A percentile compares a stretch with the other conserved stretches of the same genome.
Evolutionary conservation across 2,329 filamentous ascomycete species (phyloP).

Genomic region (Erysiphe neolycopersici): DNA sequence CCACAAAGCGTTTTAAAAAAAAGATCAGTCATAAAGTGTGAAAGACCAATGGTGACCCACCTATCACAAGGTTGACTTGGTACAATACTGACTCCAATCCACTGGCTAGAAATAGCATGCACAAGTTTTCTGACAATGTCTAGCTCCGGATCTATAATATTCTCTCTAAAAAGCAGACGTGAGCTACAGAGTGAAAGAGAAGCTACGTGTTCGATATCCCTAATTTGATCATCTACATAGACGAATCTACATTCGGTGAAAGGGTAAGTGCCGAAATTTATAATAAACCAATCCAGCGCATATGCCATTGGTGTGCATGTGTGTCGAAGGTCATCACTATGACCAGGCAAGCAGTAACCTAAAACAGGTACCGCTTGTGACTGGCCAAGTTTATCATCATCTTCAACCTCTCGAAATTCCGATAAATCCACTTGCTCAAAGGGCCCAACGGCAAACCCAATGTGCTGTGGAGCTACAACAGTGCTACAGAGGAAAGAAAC

Average conservation of each 20-base stretch:
- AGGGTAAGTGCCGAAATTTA: constrained; percentile 72
- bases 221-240: constrained; percentile 71
- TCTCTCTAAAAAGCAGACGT: constrained; percentile 57
- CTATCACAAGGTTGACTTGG: constrained; percentile 55
- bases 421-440: constrained; percentile 84
- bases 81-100: constrained; percentile 81
- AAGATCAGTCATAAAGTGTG: constrained; percentile 83
- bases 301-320: constrained; percentile 64
- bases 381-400: constrained; percentile 70
- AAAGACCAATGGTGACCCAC: constrained; percentile 74
- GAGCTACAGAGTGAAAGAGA: constrained; percentile 74
- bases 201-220: constrained; percentile 50
- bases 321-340: constrained; percentile 58
- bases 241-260: constrained; percentile 81
- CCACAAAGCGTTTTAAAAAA: constrained; percentile 80
- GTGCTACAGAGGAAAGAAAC: constrained; percentile 58
- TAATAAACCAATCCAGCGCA: constrained; percentile 74
- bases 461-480: constrained; percentile 58
- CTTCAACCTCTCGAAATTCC: constrained; percentile 68
- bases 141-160: constrained; percentile 64
- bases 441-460: constrained; percentile 81
- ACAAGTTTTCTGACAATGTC: constrained; percentile 58
- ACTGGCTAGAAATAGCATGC: constrained; percentile 69
- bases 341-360: constrained; percentile 70
- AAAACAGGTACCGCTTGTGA: constrained; percentile 62